Conservation (phyloP, 441 rosid species). For the Oxalis stricta region DNA sequence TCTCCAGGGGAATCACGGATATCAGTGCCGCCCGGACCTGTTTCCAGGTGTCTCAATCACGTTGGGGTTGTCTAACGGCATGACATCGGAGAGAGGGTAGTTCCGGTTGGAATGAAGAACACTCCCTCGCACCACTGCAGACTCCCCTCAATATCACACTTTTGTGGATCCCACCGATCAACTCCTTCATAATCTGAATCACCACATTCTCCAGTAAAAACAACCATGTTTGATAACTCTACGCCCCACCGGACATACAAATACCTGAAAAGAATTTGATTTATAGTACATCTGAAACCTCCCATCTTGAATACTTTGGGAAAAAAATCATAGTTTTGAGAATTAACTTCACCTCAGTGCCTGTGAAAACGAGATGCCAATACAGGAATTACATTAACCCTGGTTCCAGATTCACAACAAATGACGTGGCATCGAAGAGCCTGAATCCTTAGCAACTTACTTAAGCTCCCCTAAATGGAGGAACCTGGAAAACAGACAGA, state of each 20-base stretch:
- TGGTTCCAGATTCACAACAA: slow-evolving; percentile 65
- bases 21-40: slow-evolving; percentile 21
- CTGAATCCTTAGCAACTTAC: slow-evolving; percentile 74
- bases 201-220: slow-evolving; percentile 77
- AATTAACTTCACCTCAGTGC: slow-evolving; percentile 64
- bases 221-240: slow-evolving; percentile 64
- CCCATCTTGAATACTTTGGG: background rate
- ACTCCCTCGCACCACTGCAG: slow-evolving; percentile 34
- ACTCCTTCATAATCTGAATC: slow-evolving; percentile 87
- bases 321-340: background rate
- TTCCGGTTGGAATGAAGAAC: slow-evolving; percentile 49
- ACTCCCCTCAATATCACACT: slow-evolving; percentile 59
- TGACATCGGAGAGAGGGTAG: slow-evolving; percentile 78
- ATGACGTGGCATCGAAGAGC: slow-evolving; percentile 81
- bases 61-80: slow-evolving; percentile 56
- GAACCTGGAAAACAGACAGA: slow-evolving; percentile 32
- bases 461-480: slow-evolving; percentile 76
- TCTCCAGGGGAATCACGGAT: slow-evolving; percentile 43
- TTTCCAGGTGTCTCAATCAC: slow-evolving; percentile 36
- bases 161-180: slow-evolving; percentile 78
- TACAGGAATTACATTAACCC: slow-evolving; percentile 86
- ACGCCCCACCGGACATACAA: slow-evolving; percentile 79
- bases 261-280: slow-evolving; percentile 35
- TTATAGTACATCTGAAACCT: background rate
- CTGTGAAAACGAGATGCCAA: slow-evolving; percentile 87